phyloP scores from a whole-genome alignment of 1,284 basidiomycete genomes.

The Rhodotorula sp. region DNA sequence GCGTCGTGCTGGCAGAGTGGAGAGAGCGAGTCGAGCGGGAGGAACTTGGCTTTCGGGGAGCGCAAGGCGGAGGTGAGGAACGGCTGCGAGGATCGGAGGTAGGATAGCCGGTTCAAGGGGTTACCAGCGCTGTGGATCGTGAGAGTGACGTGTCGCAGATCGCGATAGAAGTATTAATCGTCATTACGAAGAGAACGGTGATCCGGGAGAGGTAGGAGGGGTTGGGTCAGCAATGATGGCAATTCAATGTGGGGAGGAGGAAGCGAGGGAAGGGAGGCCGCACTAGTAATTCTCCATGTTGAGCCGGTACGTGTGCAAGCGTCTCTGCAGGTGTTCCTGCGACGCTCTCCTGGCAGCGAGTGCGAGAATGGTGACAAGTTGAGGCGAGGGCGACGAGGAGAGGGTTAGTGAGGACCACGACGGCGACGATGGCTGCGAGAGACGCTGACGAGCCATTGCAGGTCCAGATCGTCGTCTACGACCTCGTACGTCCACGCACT shows the following conservation, averaged over 20 bases:
- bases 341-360: neutral
- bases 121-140: slow-evolving; percentile 27
- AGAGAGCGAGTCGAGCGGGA: slow-evolving; percentile 45
- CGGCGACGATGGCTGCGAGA: neutral
- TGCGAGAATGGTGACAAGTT: slow-evolving; percentile 1
- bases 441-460: slow-evolving; percentile 3
- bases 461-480: slow-evolving; percentile 28
- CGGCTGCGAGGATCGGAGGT: slow-evolving; percentile 31
- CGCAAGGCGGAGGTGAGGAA: slow-evolving; percentile 49
- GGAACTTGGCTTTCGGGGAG: slow-evolving; percentile 45
- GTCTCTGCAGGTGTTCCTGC: neutral
- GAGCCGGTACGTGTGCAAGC: neutral
- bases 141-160: neutral
- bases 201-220: neutral
- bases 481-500: slow-evolving; percentile 15
- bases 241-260: neutral
- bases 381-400: neutral
- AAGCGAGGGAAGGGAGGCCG: neutral
- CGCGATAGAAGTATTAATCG: too few relatives aligned
- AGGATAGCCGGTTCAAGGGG: slow-evolving; percentile 38
- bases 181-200: neutral
- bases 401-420: neutral
- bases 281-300: slow-evolving; percentile 9
- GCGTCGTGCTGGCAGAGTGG: slow-evolving; percentile 45
- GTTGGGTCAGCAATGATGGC: too few relatives aligned